Base-by-base conservation (phyloP, 108 stramenopile genomes). In the Nitzschia sp. region DNA sequence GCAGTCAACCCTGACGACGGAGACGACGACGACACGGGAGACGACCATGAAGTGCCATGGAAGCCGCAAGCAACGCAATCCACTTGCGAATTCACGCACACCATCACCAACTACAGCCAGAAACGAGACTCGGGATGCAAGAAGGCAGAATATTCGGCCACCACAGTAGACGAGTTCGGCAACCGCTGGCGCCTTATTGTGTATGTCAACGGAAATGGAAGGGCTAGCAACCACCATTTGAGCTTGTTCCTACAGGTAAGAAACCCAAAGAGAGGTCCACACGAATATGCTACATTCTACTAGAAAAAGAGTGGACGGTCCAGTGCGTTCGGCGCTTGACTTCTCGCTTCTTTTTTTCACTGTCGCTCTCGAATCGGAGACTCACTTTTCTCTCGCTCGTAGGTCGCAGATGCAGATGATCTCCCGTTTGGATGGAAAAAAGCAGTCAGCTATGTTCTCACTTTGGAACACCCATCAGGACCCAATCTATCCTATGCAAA, bases 361-460 rank as follows among this genome's bases (percentile, higher is more conserved):
- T 41, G 38, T 41, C 38, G 6, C 38, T 41, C 38, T 6, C 13
- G n/a, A n/a, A n/a, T n/a, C n/a, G n/a, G n/a, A n/a, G n/a, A n/a
- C n/a, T n/a, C n/a, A n/a, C n/a, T n/a, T n/a, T n/a, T n/a, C n/a
- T n/a, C n/a, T n/a, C n/a, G n/a, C 8, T 22, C 2, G n/a, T 32
- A 67, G 66, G 93, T 95, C 23, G 91, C 94, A 9, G 94, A 95
- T 79, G 89, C 94, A 3, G 94, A 95, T 27, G 86, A 88, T 38
- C 69, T 95, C 55, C 94, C 94, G 1, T 95, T 95, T 64, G 94
- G 94, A 1, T 92, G 94, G 94, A 92, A 90, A 62, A 95, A 95
- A 68, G 84, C 89, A 16, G 91, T 95, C 19, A 79, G 76, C 52
- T 95, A 92, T 75, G 90, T 95, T 3, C 64, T 95, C 27, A 95